Conservation (phyloP, 2,329 filamentous ascomycete species). For the Cladosporium sp. region DNA sequence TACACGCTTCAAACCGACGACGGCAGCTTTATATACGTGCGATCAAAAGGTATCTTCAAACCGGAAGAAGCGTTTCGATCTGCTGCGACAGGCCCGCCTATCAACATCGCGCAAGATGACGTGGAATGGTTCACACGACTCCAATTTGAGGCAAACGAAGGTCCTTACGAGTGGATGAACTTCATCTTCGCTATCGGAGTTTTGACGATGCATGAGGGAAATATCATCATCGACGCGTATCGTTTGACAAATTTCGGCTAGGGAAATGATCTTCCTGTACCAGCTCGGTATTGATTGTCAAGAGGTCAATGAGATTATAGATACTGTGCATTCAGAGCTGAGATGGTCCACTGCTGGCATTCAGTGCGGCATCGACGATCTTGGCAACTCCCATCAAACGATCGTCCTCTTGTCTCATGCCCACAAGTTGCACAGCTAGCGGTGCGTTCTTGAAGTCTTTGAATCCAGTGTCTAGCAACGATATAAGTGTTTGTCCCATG, state of each 20-base stretch:
- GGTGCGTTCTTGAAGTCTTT: slow-evolving; percentile 27
- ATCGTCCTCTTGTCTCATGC: slow-evolving; percentile 30
- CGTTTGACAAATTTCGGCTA: slow-evolving; percentile 21
- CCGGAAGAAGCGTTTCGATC: slow-evolving; percentile 5
- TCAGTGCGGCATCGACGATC: slow-evolving; percentile 26
- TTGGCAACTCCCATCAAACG: slow-evolving; percentile 23
- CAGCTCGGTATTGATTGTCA: too few species aligned
- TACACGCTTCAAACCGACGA: slow-evolving; percentile 23
- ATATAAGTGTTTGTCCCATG: too few species aligned
- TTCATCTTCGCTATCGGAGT: slow-evolving; percentile 22
- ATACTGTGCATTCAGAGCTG: too few species aligned
- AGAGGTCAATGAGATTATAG: too few species aligned
- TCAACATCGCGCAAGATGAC: slow-evolving; percentile 18
- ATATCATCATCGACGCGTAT: slow-evolving; percentile 25
- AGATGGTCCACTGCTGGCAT: slow-evolving; percentile 15
- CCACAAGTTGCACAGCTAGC: slow-evolving; percentile 30
- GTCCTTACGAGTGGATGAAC: slow-evolving; percentile 24
- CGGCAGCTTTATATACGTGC: slow-evolving; percentile 20
- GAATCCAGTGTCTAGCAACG: slow-evolving; percentile 28
- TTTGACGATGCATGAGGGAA: slow-evolving; percentile 19
- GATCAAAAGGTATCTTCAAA: slow-evolving; percentile 20
- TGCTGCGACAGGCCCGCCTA: not conserved
- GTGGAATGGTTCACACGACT: slow-evolving; percentile 24
- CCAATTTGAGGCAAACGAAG: slow-evolving; percentile 20
- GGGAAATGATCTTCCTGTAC: not conserved